Percentiles rank a stretch among this genome's conserved stretches.
Evolutionary conservation across 2,329 filamentous ascomycete species (phyloP).

Genomic region (Plectosphaerella sp.): DNA sequence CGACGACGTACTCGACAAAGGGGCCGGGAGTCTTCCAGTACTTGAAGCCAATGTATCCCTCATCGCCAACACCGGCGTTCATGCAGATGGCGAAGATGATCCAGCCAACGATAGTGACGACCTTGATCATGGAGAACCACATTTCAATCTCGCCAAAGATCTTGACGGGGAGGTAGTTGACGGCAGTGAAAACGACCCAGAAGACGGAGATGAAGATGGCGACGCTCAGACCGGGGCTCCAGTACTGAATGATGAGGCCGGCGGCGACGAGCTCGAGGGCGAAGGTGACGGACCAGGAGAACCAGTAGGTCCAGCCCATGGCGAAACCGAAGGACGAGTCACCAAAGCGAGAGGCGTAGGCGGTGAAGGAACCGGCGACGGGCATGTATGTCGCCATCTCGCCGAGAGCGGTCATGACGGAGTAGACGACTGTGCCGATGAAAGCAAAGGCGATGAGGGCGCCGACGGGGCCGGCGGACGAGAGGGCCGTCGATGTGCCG

Average conservation of each 20-base stretch:
- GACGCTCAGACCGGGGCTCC: slow-evolving; percentile 57
- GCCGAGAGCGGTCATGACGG: slow-evolving; percentile 65
- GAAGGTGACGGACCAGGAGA: slow-evolving; percentile 69
- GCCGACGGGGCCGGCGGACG: slow-evolving; percentile 60
- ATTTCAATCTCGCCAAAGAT: slow-evolving; percentile 77
- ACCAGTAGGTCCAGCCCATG: slow-evolving; percentile 84
- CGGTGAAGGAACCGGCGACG: slow-evolving; percentile 70
- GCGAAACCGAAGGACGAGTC: slow-evolving; percentile 69
- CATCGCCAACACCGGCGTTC: slow-evolving; percentile 63
- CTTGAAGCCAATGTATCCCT: slow-evolving; percentile 70
- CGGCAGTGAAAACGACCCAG: slow-evolving; percentile 62
- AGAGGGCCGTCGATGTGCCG: slow-evolving; percentile 59
- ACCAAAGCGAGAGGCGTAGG: slow-evolving; percentile 71
- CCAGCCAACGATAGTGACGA: slow-evolving; percentile 69
- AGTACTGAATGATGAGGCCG: slow-evolving; percentile 73
- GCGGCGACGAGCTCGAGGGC: slow-evolving; percentile 70
- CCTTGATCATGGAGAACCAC: slow-evolving; percentile 74
- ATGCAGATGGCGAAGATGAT: slow-evolving; percentile 73
- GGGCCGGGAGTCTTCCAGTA: slow-evolving; percentile 67
- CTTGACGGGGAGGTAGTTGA: slow-evolving; percentile 69
- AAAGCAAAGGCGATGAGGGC: slow-evolving; percentile 65
- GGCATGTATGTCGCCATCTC: slow-evolving; percentile 79
- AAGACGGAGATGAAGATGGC: slow-evolving; percentile 72
- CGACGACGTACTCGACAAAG: slow-evolving; percentile 57
- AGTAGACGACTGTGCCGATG: slow-evolving; percentile 68